Evolutionary conservation across 257 asterid genomes (phyloP), one percentile per base, ranked within the genome.

Genomic region (Plantago elongata): DNA sequence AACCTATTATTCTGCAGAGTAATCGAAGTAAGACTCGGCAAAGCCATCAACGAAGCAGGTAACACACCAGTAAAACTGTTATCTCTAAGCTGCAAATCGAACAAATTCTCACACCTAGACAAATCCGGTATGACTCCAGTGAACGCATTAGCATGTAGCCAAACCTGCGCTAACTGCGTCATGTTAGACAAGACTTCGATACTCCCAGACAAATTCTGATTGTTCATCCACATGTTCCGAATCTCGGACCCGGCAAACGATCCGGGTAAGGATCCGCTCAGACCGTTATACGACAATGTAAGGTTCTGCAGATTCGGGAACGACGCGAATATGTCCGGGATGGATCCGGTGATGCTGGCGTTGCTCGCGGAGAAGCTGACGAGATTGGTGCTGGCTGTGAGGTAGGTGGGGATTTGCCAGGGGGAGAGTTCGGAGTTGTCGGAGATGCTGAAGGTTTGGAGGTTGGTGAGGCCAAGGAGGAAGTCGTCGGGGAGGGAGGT

Each of bases 11-110:
- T 92, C 74, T 80, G 87, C 70, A 92, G 52, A 15, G 85, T 70
- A 60, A 92, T 70, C 44, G 77, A 84, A 42, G 63, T 57, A 37
- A 92, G 85, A 7, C 54, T 75, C 0, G 93, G 83, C 71, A 92
- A 63, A 42, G 13, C 57, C 65, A 77, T 63, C 67, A 92, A 44
- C 13, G 96, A 83, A 30, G 67, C 65, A 0, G 97, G 95, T 16
- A 92, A 74, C 30, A 84, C 58, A 1, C 98, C 98, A 15, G 98
- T 84, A 15, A 92, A 76, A 37, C 65, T 75, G 56, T 89, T 89
- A 12, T 86, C 97, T 85, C 97, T 86, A 47, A 92, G 63, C 78
- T 84, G 95, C 79, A 92, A 76, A 75, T 92, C 96, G 11, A 77
- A 76, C 60, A 92, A 59, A 72, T 68, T 76, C 14, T 69, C 54